Base-by-base conservation (phyloP, 768 basidiomycete species). In the Pseudohyphozyma bogoriensis region DNA sequence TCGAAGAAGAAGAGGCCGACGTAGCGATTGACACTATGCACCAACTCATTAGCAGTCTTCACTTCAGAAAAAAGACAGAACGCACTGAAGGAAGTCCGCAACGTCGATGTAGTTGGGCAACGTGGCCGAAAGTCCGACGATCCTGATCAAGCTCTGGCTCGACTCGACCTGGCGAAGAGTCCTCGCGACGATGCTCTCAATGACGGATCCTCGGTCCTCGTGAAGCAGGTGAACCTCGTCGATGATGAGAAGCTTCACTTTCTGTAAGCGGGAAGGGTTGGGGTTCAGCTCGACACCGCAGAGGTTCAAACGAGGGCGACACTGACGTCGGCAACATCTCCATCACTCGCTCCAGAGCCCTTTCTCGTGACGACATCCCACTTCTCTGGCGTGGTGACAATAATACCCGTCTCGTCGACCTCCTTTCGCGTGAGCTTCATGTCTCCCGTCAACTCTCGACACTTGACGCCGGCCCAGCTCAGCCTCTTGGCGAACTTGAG, bases 301-400 rank as follows among this genome's bases (percentile, higher is more conserved):
- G 37, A 12, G 22, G 2, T 33, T 39, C 46, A n/a, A 8, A 26
- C 22, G 29, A 18, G 59, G 20, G 26, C 20, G 32, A 18, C 16
- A 37, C 58, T 46, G 10, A 73, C 85, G 53, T 89, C 85, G 36
- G 88, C 88, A n/a, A 97, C 77, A 72, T 97, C 92, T 16, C 91
- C 93, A 76, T 97, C 95, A 11, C 92, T 91, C 1, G 87, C 90
- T 1, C 93, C 90, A 0, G 56, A 58, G 1, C 59, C 60, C 72
- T 95, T 97, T 63, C 95, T 78, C 12, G 95, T 99, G 4, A 99
- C 95, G 0, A 99, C 95, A 67, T 97, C 95, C 95, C 95, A 99
- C 73, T 99, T 99, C 73, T 99, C 95, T 0, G 95, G 95, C 1
- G 95, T 99, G 3, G 95, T 99, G 10, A 99, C 91, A 60, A 99